A percentile compares a stretch with the other conserved stretches of the same genome.
Evolutionary conservation across 2,329 filamentous ascomycete species (phyloP).

Genomic region (Colletotrichum higginsianum): DNA sequence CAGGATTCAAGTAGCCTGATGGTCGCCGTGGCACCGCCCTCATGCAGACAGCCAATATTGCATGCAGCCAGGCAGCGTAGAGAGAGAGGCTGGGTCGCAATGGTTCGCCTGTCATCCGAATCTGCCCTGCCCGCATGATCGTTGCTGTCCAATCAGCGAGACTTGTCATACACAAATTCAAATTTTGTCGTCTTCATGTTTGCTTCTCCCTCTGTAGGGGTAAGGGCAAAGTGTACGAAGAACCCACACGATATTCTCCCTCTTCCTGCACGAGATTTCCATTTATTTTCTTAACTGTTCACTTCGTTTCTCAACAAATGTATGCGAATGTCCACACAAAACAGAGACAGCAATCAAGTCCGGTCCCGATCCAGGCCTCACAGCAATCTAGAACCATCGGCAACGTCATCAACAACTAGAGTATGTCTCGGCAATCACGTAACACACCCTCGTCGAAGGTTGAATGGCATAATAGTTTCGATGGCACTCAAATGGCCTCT

Average conservation of each 20-base stretch:
- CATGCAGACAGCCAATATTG: background rate
- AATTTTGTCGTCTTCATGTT: too few relatives aligned
- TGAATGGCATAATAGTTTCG: slow-evolving; percentile 23
- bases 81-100: background rate
- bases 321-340: background rate
- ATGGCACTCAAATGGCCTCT: slow-evolving; percentile 18
- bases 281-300: too few relatives aligned
- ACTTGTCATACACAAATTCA: too few relatives aligned
- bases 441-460: slow-evolving; percentile 10
- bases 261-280: too few relatives aligned
- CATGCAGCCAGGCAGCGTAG: background rate
- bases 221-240: too few relatives aligned
- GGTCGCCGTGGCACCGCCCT: background rate
- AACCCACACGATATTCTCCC: too few relatives aligned
- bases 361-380: too few relatives aligned
- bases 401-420: background rate
- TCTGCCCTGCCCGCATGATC: background rate
- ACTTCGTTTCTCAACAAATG: too few relatives aligned
- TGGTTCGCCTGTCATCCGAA: background rate
- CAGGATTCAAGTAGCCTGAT: too few relatives aligned
- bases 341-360: background rate
- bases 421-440: background rate
- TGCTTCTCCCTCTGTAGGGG: too few relatives aligned
- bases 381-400: too few relatives aligned
- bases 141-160: background rate